Conservation (phyloP, 805 yeast species). For the Suhomyces vadensis region DNA sequence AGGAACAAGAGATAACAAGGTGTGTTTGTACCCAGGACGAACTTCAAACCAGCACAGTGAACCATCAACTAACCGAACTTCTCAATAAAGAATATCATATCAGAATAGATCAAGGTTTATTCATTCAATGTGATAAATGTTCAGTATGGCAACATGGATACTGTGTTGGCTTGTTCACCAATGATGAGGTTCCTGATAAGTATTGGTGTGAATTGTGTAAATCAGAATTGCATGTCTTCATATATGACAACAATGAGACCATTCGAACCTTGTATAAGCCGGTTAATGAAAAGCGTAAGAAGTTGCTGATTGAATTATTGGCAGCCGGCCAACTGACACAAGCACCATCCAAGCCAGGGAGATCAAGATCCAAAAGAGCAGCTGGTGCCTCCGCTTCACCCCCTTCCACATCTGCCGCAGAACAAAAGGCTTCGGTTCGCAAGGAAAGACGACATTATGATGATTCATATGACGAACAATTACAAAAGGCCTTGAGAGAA, state of each 20-base stretch:
- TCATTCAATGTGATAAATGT: constrained; percentile 86
- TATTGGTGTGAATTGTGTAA: constrained; percentile 93
- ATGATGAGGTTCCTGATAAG: constrained; percentile 81
- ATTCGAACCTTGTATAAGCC: constrained; percentile 41
- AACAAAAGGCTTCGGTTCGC: constrained; percentile 20
- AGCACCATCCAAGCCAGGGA: constrained; percentile 8
- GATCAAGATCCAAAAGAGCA: constrained; percentile 11
- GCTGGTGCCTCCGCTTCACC: constrained; percentile 6
- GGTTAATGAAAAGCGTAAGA: constrained; percentile 45
- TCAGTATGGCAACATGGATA: constrained; percentile 97
- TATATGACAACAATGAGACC: constrained; percentile 31
- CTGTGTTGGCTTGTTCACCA: constrained; percentile 83
- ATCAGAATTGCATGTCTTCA: constrained; percentile 72
- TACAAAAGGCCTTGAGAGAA: constrained; percentile 54
- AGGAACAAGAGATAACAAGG: constrained; percentile 44
- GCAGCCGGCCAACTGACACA: constrained; percentile 16
- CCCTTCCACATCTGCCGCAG: constrained; percentile 5
- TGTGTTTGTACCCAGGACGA: constrained; percentile 46
- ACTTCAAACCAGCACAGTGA: constrained; percentile 26
- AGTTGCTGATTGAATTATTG: constrained; percentile 20
- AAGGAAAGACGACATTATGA: constrained; percentile 37
- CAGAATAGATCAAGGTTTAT: constrained; percentile 57
- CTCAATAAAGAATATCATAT: constrained; percentile 35
- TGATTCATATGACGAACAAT: constrained; percentile 40
- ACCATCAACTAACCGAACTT: constrained; percentile 24